Conservation (phyloP, 257 asterid genomes). For the Oldenlandia corymbosa region DNA sequence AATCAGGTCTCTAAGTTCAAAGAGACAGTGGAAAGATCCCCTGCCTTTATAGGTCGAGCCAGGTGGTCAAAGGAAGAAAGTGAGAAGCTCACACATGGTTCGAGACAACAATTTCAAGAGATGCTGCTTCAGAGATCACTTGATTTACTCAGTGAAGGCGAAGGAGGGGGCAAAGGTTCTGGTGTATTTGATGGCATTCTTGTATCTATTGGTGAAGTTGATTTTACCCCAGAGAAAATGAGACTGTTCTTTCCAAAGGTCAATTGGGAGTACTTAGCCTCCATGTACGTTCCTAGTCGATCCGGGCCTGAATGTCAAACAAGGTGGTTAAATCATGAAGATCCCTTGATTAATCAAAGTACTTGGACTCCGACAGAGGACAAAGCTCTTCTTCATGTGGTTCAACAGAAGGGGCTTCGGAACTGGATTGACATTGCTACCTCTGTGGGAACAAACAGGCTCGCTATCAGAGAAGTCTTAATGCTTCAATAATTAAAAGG, state of each 20-base stretch:
- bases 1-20: constrained; percentile 54
- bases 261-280: constrained; percentile 79
- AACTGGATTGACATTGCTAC: constrained; percentile 86
- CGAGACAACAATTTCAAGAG: constrained; percentile 84
- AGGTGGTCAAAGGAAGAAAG: constrained; percentile 78
- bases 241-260: constrained; percentile 79
- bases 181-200: constrained; percentile 52
- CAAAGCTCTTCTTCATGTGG: constrained; percentile 62
- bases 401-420: constrained; percentile 60
- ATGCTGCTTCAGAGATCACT: constrained; percentile 64
- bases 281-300: constrained; percentile 66
- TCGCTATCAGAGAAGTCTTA: constrained; percentile 93
- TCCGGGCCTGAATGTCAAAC: constrained; percentile 87
- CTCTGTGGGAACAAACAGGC: constrained; percentile 70
- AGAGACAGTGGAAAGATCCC: constrained; percentile 51
- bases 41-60: constrained; percentile 40
- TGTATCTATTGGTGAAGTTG: constrained; percentile 51
- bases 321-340: constrained; percentile 77
- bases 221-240: constrained; percentile 64
- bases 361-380: constrained; percentile 75
- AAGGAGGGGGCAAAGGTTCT: constrained; percentile 42
- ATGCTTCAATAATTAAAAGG: constrained; percentile 83
- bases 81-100: constrained; percentile 67
- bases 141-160: constrained; percentile 54
- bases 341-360: constrained; percentile 61